A percentile compares a stretch with the other conserved stretches of the same genome.
Evolutionary conservation across 768 basidiomycete species (phyloP).

Genomic region (Suillus plorans): DNA sequence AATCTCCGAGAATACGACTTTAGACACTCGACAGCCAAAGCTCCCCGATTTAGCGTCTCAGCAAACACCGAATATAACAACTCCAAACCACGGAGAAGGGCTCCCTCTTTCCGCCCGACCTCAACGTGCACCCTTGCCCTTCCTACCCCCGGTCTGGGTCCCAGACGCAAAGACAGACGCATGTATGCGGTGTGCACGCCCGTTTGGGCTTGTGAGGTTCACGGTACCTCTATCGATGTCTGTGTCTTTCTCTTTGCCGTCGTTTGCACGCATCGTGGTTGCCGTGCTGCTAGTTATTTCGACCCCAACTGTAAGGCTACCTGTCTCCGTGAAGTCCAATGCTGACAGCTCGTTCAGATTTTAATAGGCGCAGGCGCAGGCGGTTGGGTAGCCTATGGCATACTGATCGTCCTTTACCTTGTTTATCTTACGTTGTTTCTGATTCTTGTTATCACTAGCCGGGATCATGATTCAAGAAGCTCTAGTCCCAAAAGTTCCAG

Average conservation of each 20-base stretch:
- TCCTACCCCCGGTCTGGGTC: slow-evolving; percentile 91
- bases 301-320: slow-evolving; percentile 71
- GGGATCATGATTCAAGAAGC: slow-evolving; percentile 42
- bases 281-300: slow-evolving; percentile 90
- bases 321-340: slow-evolving; percentile 8
- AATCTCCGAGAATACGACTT: slow-evolving; percentile 27
- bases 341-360: slow-evolving; percentile 51
- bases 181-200: slow-evolving; percentile 81
- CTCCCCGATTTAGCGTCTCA: not conserved
- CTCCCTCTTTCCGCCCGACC: not conserved
- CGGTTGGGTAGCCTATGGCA: slow-evolving; percentile 93
- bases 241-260: slow-evolving; percentile 1
- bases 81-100: not conserved
- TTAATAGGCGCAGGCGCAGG: slow-evolving; percentile 76
- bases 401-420: slow-evolving; percentile 79
- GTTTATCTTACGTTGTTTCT: slow-evolving; percentile 81
- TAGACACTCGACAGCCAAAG: not conserved
- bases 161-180: slow-evolving; percentile 80
- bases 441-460: slow-evolving; percentile 74
- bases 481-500: slow-evolving; percentile 6
- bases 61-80: not conserved
- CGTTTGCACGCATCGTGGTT: slow-evolving; percentile 72
- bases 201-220: slow-evolving; percentile 54
- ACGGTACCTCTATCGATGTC: not conserved
- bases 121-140: slow-evolving; percentile 43